Base-by-base conservation (phyloP, 2,329 filamentous ascomycete genomes). In the Fusarium sterilihyphosum region DNA sequence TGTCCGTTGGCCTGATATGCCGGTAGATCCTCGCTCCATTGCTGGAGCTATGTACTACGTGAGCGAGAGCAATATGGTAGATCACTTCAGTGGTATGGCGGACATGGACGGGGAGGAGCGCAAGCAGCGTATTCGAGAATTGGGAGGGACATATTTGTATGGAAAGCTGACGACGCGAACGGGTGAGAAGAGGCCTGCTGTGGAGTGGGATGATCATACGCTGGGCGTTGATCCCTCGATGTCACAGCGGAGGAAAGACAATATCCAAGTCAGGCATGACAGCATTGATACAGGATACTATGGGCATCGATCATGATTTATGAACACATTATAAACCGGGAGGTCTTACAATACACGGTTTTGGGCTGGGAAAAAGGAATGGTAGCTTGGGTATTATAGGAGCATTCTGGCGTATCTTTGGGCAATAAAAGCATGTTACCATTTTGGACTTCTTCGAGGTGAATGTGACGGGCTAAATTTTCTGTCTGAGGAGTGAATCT, bases 21-120 rank as follows among this genome's bases (percentile, higher is more conserved):
- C 85, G 0, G 82, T 86, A 5, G 85, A 87, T 24, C 86, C 86
- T 26, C 84, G 85, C 29, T 86, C 81, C 3, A 80, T 88, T 14
- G 85, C 83, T 0, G 86, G 86, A 9, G 79, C 83, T 8, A 80
- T 87, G 83, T 85, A 84, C 73, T 86, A 86, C 46, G 81, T 85
- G 18, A 74, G 69, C 14, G 76, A 79, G 56, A 79, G 77, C 31
- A 62, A 61, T 4, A 78, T 79, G 77, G 69, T 78, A 31, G 57
- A 76, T 18, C 71, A 74, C 14, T 79, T 78, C 13, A 71, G 67
- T 31, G 77, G 76, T 2, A 74, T 78, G 74, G 73, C 71, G 6
- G 71, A 62, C 22, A 52, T 79, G 67, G 53, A 75, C 24, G 72
- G 71, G 3, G 61, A 67, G 8, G 67, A 79, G 37, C 73, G 77